Evolutionary conservation across 2,329 filamentous ascomycete genomes (phyloP).

Genomic region (Colletotrichum echinochloae): DNA sequence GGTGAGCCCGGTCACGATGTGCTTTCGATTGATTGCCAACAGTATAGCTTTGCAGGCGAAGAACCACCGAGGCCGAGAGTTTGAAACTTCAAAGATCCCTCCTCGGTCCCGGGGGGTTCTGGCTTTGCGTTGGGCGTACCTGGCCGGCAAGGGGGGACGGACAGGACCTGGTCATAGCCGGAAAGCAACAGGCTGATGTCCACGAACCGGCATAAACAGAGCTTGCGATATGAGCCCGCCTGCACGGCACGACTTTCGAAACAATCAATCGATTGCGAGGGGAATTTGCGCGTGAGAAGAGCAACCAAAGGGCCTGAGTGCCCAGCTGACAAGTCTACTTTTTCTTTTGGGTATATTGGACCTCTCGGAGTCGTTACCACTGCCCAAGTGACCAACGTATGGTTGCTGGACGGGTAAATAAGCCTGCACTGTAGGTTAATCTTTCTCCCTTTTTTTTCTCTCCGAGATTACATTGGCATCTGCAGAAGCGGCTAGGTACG

Average conservation of each 20-base stretch:
- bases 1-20: neutral
- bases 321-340: constrained; percentile 23
- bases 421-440: constrained; percentile 7
- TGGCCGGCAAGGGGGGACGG: constrained; percentile 17
- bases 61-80: neutral
- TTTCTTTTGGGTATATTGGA: constrained; percentile 10
- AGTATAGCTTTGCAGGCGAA: constrained; percentile 9
- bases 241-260: constrained; percentile 4
- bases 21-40: constrained; percentile 26
- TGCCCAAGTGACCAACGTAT: constrained; percentile 20
- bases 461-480: constrained; percentile 33
- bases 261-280: constrained; percentile 15
- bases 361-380: constrained; percentile 37
- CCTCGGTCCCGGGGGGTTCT: constrained; percentile 3
- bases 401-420: constrained; percentile 33
- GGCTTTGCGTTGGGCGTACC: constrained; percentile 2
- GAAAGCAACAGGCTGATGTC: neutral
- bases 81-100: constrained; percentile 20
- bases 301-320: constrained; percentile 9
- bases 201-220: neutral
- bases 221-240: constrained; percentile 4
- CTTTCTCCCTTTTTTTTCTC: constrained; percentile 11
- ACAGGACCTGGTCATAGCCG: constrained; percentile 7
- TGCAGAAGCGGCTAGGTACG: constrained; percentile 30
- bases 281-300: constrained; percentile 18